Evolutionary conservation across 208 protist genomes (phyloP).

Genomic region (Leishmania lainsoni): DNA sequence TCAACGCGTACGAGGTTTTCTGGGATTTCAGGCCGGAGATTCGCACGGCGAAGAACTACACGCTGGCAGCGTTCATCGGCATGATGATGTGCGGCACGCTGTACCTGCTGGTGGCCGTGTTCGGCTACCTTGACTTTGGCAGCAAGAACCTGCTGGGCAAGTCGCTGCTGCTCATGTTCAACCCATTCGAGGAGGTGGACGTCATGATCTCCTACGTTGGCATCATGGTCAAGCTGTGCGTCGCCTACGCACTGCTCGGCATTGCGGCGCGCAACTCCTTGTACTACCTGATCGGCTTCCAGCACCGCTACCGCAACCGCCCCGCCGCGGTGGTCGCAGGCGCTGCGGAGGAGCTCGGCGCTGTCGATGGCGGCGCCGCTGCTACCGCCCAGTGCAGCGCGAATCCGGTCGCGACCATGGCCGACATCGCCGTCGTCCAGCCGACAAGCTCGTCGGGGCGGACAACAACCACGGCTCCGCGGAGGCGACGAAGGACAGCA

Average conservation of each 20-base stretch:
- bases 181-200: constrained; percentile 46
- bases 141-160: constrained; percentile 28
- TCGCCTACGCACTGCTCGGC: constrained; percentile 21
- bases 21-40: constrained; percentile 47
- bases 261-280: constrained; percentile 52
- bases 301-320: constrained; percentile 33
- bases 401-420: background rate
- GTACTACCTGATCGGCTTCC: constrained; percentile 55
- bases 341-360: background rate
- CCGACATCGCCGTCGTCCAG: background rate
- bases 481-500: background rate
- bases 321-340: background rate
- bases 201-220: constrained; percentile 51
- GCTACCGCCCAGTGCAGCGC: background rate
- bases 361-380: background rate
- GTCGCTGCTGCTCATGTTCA: constrained; percentile 59
- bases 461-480: background rate
- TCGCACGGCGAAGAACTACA: constrained; percentile 37
- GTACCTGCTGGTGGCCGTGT: constrained; percentile 55
- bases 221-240: too few relatives aligned
- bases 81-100: constrained; percentile 59
- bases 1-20: constrained; percentile 58
- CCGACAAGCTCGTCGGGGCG: background rate
- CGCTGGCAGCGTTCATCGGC: constrained; percentile 40
- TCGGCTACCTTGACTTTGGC: constrained; percentile 77